Percentiles rank a stretch among this genome's conserved stretches.
phyloP scores from a whole-genome alignment of 2,329 filamentous ascomycete genomes.

The Penicillium sp. region DNA sequence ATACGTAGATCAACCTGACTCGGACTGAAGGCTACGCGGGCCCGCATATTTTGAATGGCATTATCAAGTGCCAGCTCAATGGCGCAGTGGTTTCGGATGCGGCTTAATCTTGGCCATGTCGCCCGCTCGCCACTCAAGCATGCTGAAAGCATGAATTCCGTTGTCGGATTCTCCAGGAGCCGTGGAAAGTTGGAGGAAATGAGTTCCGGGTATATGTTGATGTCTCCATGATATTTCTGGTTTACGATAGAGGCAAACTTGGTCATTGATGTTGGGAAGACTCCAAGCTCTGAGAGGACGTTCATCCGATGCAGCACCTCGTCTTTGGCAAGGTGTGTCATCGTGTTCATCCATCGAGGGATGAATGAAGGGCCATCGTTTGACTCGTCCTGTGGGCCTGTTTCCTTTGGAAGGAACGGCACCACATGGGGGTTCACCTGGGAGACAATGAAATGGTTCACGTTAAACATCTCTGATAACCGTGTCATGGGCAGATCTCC shows the following conservation, averaged over 20 bases:
- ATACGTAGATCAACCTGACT: slow-evolving; percentile 25
- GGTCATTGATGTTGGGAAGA: slow-evolving; percentile 75
- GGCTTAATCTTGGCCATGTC: slow-evolving; percentile 86
- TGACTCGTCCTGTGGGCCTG: slow-evolving; percentile 43
- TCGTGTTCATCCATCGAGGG: slow-evolving; percentile 61
- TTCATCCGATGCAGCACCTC: slow-evolving; percentile 80
- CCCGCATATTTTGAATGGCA: slow-evolving; percentile 43
- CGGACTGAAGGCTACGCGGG: slow-evolving; percentile 38
- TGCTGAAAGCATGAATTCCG: slow-evolving; percentile 80
- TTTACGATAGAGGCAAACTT: slow-evolving; percentile 79
- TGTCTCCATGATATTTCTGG: slow-evolving; percentile 91
- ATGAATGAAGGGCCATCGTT: slow-evolving; percentile 34
- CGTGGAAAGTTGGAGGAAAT: slow-evolving; percentile 70
- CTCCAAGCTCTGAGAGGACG: slow-evolving; percentile 73
- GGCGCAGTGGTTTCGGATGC: slow-evolving; percentile 81
- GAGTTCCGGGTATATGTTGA: slow-evolving; percentile 86
- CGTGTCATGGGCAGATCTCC: slow-evolving; percentile 90
- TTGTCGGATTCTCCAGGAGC: slow-evolving; percentile 79
- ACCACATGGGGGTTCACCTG: slow-evolving; percentile 95
- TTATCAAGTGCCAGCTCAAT: slow-evolving; percentile 74
- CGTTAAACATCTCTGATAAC: slow-evolving; percentile 92
- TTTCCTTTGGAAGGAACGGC: slow-evolving; percentile 77
- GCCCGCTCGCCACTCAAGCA: slow-evolving; percentile 77
- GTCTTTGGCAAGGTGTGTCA: slow-evolving; percentile 72
- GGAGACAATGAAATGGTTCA: slow-evolving; percentile 96